Conservation (phyloP, 2,329 filamentous ascomycete genomes). For the Colletotrichum tanaceti region DNA sequence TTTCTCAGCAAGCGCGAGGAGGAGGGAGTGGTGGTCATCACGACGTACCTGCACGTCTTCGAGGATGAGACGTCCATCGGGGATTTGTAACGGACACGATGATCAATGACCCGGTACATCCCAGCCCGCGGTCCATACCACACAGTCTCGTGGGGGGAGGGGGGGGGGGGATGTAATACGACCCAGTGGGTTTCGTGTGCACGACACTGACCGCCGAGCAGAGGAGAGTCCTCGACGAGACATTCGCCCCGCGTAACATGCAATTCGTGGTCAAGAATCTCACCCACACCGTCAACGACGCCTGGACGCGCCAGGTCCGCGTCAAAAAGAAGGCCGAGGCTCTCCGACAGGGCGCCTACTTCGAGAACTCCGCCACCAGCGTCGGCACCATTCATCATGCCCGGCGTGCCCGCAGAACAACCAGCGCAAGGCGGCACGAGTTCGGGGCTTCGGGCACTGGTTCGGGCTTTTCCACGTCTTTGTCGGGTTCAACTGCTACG, state of each 20-base stretch:
- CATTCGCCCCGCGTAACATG: conserved; percentile 32
- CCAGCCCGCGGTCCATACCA: neutral
- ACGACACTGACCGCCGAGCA: neutral
- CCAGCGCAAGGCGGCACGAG: conserved; percentile 50
- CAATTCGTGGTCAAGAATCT: conserved; percentile 30
- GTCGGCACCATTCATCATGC: conserved; percentile 41
- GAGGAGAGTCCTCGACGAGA: conserved; percentile 35
- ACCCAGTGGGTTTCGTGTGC: neutral
- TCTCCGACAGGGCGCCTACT: conserved; percentile 50
- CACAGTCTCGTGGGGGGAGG: neutral
- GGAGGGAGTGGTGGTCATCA: conserved; percentile 21
- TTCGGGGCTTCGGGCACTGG: conserved; percentile 60
- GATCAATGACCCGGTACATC: conserved; percentile 25
- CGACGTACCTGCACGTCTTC: conserved; percentile 33
- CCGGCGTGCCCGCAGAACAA: conserved; percentile 41
- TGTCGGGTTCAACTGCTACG: conserved; percentile 48
- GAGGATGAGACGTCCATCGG: conserved; percentile 23
- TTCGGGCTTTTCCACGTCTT: conserved; percentile 58
- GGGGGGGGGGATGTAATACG: fast-evolving
- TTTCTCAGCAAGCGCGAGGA: conserved; percentile 13
- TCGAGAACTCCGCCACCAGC: conserved; percentile 44
- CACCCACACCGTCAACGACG: conserved; percentile 31
- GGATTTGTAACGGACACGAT: conserved; percentile 29
- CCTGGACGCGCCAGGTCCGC: conserved; percentile 29
- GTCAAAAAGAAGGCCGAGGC: conserved; percentile 33